Base-by-base conservation (phyloP, 2,329 filamentous ascomycete genomes). In the Epichloe hybrida region DNA sequence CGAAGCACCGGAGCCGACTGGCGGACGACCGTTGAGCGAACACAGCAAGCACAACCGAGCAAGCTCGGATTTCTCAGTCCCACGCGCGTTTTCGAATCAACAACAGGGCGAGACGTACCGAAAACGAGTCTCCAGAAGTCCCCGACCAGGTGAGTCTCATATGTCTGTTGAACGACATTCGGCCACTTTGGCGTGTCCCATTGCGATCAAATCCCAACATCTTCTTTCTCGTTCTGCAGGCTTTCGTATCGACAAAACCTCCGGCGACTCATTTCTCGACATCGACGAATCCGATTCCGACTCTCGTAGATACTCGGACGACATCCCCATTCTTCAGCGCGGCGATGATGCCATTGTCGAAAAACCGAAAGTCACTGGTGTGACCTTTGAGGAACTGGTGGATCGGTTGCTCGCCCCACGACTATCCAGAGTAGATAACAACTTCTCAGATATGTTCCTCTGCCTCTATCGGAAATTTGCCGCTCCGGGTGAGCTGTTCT, bases 391-490 rank as follows among this genome's bases (percentile, higher is more conserved):
- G 54, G 84, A 89, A 50, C 71, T 93, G 4, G 88, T 97, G 20
- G 88, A 95, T 66, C 84, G 89, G n/a, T 75, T 98, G 40, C 75
- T 97, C 23, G 78, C 83, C 0, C 79, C 87, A 54, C 86, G 87
- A 37, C 83, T 91, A 70, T 89, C 87, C 31, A 89, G 88, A 62
- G 77, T 83, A n/a, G 93, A 97, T 62, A 77, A 79, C 52, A 95
- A 95, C 65, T 98, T 96, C 62, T 79, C 80, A 1, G 81, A 89
- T 43, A 83, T 95, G 17, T 97, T 97, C 61, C 74, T 97, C 34
- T 95, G 91, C 56, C 73, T 97, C 13, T 97, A 97, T 67, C 84
- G 93, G 55, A 94, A 93, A 65, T 97, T 98, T 63, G 86, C 88
- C 4, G 80, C 90, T 2, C 93, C 93, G 0, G 77, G 79, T 9